Base-by-base conservation (phyloP, 73 alveolate species). In the Loxodes magnus region DNA sequence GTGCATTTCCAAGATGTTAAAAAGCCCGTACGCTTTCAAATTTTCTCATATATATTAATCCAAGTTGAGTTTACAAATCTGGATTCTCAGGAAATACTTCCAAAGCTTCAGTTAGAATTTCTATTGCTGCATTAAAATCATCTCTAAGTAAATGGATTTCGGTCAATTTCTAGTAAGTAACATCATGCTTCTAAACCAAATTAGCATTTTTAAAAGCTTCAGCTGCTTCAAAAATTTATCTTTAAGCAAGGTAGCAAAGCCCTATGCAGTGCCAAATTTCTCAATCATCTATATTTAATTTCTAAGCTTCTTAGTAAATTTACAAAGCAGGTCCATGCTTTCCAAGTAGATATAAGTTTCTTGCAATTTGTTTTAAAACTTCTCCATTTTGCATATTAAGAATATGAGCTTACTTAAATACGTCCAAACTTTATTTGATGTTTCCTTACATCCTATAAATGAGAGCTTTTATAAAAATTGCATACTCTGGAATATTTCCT, bases 231-330 rank as follows among this genome's bases (percentile, higher is more conserved):
- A 77, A 85, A 56, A 70, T 73, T 30, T 64, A 71, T 46, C 82
- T 67, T 34, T 74, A 50, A 58, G 78, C 68, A 36, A 66, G 50
- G 69, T 68, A 82, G 67, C 92, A 60, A 39, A 88, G 60, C 5
- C 96, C 96, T 27, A 73, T 88, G 82, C 74, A 82, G 66, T 62
- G 79, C 67, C 79, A 83, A 35, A 87, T 87, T 61, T 88, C 98
- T 96, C 98, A 92, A 58, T 92, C 98, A 16, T 88, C 87, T 24
- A 74, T 71, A 34, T 77, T 73, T 35, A 70, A 42, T 54, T 84
- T 84, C 54, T 80, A 72, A 16, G 94, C 95, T 63, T 82, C 93
- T 50, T 88, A 94, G 59, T 89, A 92, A 27, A 92, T 93, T 61
- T 92, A 89, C 31, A 79, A 71, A 7, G 96, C 84, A 17, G 88